These are phyloP conservation scores for Aspergillus phoenicis DNA, from an alignment of 2,329 filamentous ascomycete species.

Conservation along the genomic window DNA sequence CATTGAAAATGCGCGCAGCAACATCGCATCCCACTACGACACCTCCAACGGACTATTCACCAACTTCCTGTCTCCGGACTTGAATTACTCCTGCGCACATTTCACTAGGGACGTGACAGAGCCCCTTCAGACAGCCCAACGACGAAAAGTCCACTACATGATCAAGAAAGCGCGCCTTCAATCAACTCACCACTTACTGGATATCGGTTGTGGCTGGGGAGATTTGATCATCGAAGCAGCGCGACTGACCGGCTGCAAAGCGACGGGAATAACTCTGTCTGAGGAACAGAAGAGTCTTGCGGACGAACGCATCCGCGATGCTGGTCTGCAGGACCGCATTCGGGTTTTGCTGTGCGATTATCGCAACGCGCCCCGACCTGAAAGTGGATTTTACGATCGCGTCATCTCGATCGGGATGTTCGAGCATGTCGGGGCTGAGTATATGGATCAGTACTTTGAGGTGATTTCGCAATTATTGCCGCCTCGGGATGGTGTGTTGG, in stretches of 20 bases:
- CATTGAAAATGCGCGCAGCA: conserved; percentile 61
- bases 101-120: conserved; percentile 59
- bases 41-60: conserved; percentile 53
- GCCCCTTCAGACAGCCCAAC: conserved; percentile 59
- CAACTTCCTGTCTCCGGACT: conserved; percentile 29
- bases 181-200: conserved; percentile 67
- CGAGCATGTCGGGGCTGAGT: conserved; percentile 71
- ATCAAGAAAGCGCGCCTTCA: conserved; percentile 67
- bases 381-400: conserved; percentile 67
- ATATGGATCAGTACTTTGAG: conserved; percentile 67
- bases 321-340: conserved; percentile 63
- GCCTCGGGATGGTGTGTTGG: conserved; percentile 63
- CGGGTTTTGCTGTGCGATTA: conserved; percentile 71
- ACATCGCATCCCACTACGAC: conserved; percentile 74
- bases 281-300: conserved; percentile 70
- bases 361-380: conserved; percentile 59
- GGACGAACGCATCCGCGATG: conserved; percentile 64
- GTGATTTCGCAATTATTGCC: conserved; percentile 67
- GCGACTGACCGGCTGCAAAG: conserved; percentile 64
- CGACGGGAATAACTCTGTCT: conserved; percentile 70
- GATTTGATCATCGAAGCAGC: conserved; percentile 73
- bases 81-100: conserved; percentile 58
- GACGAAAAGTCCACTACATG: conserved; percentile 67
- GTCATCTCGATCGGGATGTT: conserved; percentile 77
- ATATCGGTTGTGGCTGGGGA: conserved; percentile 77